Conservation (phyloP, 495 filamentous ascomycete genomes). For the Trichoderma reesei region DNA sequence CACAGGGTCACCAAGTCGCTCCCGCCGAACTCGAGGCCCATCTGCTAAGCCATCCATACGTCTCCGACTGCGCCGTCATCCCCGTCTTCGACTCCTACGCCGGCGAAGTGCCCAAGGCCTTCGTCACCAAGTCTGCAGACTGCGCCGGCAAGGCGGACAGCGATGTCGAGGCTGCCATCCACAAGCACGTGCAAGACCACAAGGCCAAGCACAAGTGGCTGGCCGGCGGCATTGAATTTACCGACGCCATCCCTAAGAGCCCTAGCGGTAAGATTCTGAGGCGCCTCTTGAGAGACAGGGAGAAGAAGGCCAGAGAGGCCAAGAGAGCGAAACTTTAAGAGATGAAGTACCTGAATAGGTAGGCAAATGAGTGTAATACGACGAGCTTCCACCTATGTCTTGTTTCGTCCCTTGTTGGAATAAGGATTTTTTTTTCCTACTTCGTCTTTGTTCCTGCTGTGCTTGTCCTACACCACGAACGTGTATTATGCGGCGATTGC, state of each 20-base stretch:
- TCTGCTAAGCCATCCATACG: conserved; percentile 68
- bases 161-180: conserved; percentile 50
- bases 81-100: conserved; percentile 62
- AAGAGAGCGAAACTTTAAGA: conserved; percentile 41
- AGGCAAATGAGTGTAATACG: background rate
- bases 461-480: too few species aligned
- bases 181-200: conserved; percentile 68
- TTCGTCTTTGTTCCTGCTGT: too few species aligned
- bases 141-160: conserved; percentile 42
- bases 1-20: conserved; percentile 77
- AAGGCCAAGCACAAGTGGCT: conserved; percentile 88
- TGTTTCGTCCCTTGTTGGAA: background rate
- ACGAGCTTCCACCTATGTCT: background rate
- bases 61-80: conserved; percentile 79
- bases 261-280: conserved; percentile 89
- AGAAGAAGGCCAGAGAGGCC: conserved; percentile 57
- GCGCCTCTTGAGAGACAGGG: conserved; percentile 67
- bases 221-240: conserved; percentile 73
- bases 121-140: conserved; percentile 63
- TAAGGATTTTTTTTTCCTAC: too few species aligned
- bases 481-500: too few species aligned
- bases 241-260: conserved; percentile 72
- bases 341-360: background rate
- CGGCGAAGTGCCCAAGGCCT: conserved; percentile 82
- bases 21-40: conserved; percentile 88